phyloP scores from a whole-genome alignment of 768 basidiomycete species.

The Serendipita vermifera region DNA sequence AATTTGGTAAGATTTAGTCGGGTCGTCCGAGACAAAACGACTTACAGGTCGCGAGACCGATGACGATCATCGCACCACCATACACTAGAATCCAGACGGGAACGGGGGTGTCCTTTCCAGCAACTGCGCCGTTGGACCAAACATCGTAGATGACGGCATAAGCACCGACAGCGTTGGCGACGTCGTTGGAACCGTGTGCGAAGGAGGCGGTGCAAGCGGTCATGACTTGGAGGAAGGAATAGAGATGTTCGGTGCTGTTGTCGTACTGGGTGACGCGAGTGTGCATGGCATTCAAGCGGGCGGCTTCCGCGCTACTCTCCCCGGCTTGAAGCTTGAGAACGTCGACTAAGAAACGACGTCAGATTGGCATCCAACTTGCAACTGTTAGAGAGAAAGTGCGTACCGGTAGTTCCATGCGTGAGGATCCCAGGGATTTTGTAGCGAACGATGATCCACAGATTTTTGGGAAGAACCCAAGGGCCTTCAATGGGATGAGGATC shows the following conservation, averaged over 20 bases:
- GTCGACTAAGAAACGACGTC: constrained; percentile 21
- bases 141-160: constrained; percentile 19
- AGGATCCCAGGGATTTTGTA: constrained; percentile 19
- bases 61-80: constrained; percentile 18
- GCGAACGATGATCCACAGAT: constrained; percentile 25
- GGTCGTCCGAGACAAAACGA: not conserved
- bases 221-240: constrained; percentile 31
- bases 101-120: constrained; percentile 21
- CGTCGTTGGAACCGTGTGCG: constrained; percentile 33
- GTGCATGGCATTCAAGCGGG: constrained; percentile 25
- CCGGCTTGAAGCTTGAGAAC: constrained; percentile 22
- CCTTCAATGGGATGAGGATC: constrained; percentile 19
- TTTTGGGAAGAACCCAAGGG: constrained; percentile 25
- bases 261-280: constrained; percentile 24
- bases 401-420: constrained; percentile 13
- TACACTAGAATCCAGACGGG: constrained; percentile 29
- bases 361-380: not conserved
- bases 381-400: constrained; percentile 18
- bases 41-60: constrained; percentile 22
- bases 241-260: constrained; percentile 31
- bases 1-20: not conserved
- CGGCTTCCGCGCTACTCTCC: constrained; percentile 20
- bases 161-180: constrained; percentile 13
- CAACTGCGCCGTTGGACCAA: constrained; percentile 23
- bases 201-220: constrained; percentile 32